Base-by-base conservation (phyloP, 768 basidiomycete genomes). In the Mycena vitilis region DNA sequence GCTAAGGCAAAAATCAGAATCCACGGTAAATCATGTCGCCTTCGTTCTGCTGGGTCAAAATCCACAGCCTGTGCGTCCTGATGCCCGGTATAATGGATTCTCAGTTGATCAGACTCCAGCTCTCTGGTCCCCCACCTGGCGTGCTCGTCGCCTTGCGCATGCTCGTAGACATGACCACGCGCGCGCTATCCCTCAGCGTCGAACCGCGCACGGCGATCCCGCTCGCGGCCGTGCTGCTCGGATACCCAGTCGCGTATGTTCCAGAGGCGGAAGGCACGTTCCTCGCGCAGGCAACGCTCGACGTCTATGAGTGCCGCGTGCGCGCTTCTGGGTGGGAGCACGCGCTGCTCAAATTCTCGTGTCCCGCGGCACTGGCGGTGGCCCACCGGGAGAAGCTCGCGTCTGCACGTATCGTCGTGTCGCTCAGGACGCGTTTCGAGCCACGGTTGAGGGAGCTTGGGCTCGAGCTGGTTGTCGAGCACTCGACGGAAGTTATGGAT, bases 191-290 rank as follows among this genome's bases (percentile, higher is more conserved):
- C 13, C 63, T 70, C 48, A 61, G 60, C 30, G 71, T 80, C 16
- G 56, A 78, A 6, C 68, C 76, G 56, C 73, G 65, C 25, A 73
- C 63, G 12, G 76, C 80, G 2, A 78, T 91, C 48, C 85, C 90
- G 16, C 79, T 91, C 6, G 88, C 90, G 5, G 90, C 83, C 1
- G 66, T 89, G 10, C 75, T 91, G 30, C 83, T 91, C 40, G 89
- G 89, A 65, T 91, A 91, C 71, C 86, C 87, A 11, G 83, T 90
- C 11, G 82, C 84, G 25, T 89, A 89, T 57, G 73, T 84, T 37
- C 83, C 82, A 37, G 66, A 16, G 8, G 66, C 72, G 80, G 60
- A 74, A 72, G 74, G 75, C 4, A 65, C 75, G 20, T 88, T 85
- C 72, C 81, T 91, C n/a, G 77, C 78, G 53, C 74, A 83, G 22